Evolutionary conservation across 1,139 yeast species (phyloP).

Genomic region (Williopsis jadinii): DNA sequence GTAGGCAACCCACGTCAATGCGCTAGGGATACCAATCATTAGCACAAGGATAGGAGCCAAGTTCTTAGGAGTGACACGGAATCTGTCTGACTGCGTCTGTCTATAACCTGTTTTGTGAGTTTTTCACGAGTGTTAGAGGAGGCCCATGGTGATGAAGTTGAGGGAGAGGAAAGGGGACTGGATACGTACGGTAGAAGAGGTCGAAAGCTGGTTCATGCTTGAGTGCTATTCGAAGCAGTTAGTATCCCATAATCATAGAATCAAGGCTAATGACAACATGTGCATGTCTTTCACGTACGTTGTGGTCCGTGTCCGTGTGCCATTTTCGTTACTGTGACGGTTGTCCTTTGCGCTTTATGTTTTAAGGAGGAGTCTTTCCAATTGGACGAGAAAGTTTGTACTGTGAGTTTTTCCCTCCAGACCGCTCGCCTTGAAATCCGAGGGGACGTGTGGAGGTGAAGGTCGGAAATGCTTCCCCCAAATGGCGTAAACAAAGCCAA

Average conservation of each 20-base stretch:
- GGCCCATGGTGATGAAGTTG: too few relatives aligned
- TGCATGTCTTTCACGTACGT: conserved; percentile 6
- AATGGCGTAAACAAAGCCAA: too few relatives aligned
- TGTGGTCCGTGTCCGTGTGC: conserved; percentile 16
- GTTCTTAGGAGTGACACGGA: conserved; percentile 17
- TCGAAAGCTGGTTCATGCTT: conserved; percentile 21
- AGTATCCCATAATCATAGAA: neutral
- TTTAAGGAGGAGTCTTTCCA: neutral
- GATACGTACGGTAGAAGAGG: conserved; percentile 18
- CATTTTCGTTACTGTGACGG: conserved; percentile 2
- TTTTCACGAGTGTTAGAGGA: too few relatives aligned
- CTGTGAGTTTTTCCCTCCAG: neutral
- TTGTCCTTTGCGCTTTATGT: neutral
- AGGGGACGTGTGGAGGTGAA: too few relatives aligned
- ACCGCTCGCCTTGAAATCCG: too few relatives aligned
- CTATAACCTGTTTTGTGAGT: conserved; percentile 11
- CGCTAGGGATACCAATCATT: conserved; percentile 16
- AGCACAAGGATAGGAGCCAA: conserved; percentile 12
- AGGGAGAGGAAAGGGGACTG: neutral
- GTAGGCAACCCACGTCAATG: conserved; percentile 17
- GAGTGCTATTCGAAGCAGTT: conserved; percentile 11
- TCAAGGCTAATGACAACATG: too few relatives aligned
- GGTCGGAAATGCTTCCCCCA: too few relatives aligned
- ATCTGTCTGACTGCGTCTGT: conserved; percentile 16
- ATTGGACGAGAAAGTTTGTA: neutral